phyloP scores from a whole-genome alignment of 2,329 filamentous ascomycete species.

The Coniochaeta sp. region DNA sequence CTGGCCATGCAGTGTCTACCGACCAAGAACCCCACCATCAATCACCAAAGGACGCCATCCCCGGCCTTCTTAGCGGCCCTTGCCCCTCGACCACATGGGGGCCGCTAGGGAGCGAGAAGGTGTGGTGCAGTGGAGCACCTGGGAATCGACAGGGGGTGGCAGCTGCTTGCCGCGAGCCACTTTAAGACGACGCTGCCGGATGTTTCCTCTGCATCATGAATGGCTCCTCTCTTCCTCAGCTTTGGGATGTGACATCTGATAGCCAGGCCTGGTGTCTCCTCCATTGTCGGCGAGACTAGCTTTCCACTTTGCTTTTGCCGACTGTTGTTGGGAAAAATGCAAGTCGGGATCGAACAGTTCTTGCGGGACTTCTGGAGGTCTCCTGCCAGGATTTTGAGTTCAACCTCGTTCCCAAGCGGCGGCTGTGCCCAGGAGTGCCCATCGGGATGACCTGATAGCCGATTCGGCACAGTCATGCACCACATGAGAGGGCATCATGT shows the following conservation, averaged over 20 bases:
- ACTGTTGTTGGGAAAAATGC: neutral
- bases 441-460: neutral
- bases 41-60: neutral
- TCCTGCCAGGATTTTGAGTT: neutral
- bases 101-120: neutral
- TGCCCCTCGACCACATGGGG: neutral
- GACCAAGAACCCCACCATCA: neutral
- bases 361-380: neutral
- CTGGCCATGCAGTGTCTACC: neutral
- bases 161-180: slow-evolving; percentile 1
- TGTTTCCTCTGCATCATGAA: neutral
- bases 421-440: neutral
- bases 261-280: neutral
- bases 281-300: neutral
- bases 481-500: neutral
- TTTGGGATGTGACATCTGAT: slow-evolving; percentile 3
- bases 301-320: neutral
- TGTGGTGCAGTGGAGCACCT: neutral
- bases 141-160: neutral
- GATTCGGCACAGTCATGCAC: neutral
- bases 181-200: neutral
- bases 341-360: neutral
- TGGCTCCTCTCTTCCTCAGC: neutral
- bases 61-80: neutral
- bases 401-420: neutral